Base-by-base conservation (phyloP, 441 rosid species). In the Populus tomentosa region DNA sequence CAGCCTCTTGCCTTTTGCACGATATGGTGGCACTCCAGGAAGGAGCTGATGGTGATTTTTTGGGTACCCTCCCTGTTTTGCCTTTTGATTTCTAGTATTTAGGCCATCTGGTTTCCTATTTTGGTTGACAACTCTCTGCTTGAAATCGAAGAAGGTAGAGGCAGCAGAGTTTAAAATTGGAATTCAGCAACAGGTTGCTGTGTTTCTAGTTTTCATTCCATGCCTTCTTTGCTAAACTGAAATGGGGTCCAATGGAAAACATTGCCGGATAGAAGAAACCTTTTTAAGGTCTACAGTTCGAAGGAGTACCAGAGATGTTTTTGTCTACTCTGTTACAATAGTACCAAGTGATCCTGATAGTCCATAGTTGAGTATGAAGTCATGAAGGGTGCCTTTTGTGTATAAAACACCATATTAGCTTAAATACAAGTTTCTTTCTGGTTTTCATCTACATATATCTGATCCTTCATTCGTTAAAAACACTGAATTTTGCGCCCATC, bases 41-140 rank as follows among this genome's bases (percentile, higher is more conserved):
- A 59, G 65, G 32, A 73, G 78, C 61, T 66, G 71, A 40, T 56
- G 76, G 69, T 32, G 70, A 13, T 35, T 20, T 69, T 35, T 35
- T 11, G 30, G 67, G 11, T 2, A 3, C 36, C 11, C 10, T 33
- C 23, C 46, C 59, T 35, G 20, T 67, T 33, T 40, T 46, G 20
- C 10, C 59, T 30, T 70, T 42, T 36, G 28, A 18, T 23, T 30
- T 79, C 53, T n/a, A 30, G 9, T 61, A 59, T n/a, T 46, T 20
- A 26, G 24, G 40, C 32, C 21, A 64, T 62, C 50, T 70, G 23
- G 67, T 30, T 74, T 53, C 46, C 10, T 42, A 26, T 35, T 53
- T 38, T 70, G 33, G 32, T 35, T 8, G 35, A 6, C 11, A 28
- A 13, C 14, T n/a, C 69, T n/a, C 8, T 46, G 59, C 42, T 70